phyloP scores from a whole-genome alignment of 1,139 yeast genomes.

The Debaryomyces robertsiae region DNA sequence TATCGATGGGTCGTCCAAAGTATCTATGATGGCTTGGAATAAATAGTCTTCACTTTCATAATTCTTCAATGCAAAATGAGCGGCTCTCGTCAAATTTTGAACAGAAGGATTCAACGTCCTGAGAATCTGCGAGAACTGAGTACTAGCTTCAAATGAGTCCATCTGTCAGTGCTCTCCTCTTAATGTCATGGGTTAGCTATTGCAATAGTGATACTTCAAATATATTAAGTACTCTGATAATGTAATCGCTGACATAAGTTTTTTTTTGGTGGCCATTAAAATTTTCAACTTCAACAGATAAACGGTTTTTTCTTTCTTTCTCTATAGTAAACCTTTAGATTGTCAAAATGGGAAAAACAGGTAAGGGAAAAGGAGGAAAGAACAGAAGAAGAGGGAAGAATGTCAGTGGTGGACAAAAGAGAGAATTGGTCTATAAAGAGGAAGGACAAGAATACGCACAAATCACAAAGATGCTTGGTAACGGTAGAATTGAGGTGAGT shows the following conservation, averaged over 20 bases:
- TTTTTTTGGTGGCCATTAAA: constrained; percentile 8
- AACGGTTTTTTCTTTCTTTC: constrained; percentile 8
- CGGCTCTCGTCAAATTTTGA: constrained; percentile 55
- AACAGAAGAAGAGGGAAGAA: constrained; percentile 99
- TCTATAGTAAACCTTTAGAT: constrained; percentile 5
- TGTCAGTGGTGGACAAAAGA: constrained; percentile 86
- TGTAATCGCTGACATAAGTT: constrained; percentile 4
- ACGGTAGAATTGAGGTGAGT: constrained; percentile 92
- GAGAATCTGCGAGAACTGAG: constrained; percentile 66
- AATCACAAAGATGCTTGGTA: constrained; percentile 97
- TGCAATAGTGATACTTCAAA: neutral
- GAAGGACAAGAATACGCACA: constrained; percentile 99
- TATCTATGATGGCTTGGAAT: constrained; percentile 68
- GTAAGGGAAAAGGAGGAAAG: constrained; percentile 67
- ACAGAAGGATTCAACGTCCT: constrained; percentile 64
- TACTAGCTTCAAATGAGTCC: constrained; percentile 81
- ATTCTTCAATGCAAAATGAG: constrained; percentile 61
- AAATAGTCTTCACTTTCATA: constrained; percentile 69
- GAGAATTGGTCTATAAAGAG: constrained; percentile 88
- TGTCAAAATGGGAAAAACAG: constrained; percentile 49
- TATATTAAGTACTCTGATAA: neutral
- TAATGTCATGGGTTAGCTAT: neutral
- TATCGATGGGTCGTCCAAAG: constrained; percentile 48
- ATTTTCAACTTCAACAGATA: constrained; percentile 8
- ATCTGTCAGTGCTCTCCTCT: constrained; percentile 28